Base-by-base conservation (phyloP, 768 basidiomycete species). In the Pulveroboletus ravenelii region DNA sequence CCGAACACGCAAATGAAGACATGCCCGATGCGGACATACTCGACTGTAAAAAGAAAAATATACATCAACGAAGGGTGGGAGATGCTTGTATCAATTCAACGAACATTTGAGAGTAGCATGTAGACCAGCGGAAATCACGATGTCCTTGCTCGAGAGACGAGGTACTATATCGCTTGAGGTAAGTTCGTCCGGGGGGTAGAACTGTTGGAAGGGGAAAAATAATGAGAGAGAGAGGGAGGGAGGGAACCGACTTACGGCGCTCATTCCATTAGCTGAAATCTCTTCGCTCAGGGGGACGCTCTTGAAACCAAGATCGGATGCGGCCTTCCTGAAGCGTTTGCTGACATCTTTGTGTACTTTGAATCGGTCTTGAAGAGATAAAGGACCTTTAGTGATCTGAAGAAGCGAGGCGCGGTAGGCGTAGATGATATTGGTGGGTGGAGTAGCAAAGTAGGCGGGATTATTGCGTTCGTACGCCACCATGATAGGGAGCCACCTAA, bases 401-500 rank as follows among this genome's bases (percentile, higher is more conserved):
- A 69, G 68, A 45, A 99, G 79, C 9, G 93, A 87, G n/a, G 82
- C 78, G 62, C 87, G 83, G 67, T 89, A 90, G 2, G 96, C 90
- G 67, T 92, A 89, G 62, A 98, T 82, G 58, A 99, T 81, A 72
- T 96, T 95, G 52, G 94, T 89, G 8, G 93, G 93, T 2, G 93
- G 90, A 1, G 93, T 97, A 8, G 94, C 95, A 68, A 97, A 97
- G 75, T 97, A 97, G 17, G 85, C 85, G 0, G 91, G 77, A 10
- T 71, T 71, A 52, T 89, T 89, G 51, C 72, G 70, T 72, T 97
- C 93, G 67, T 98, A 99, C 3, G 87, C 84, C 60, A 85, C 80
- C 94, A 98, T 98, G 65, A 96, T 84, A 1, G 93, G 92, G 40
- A 94, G 74, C 90, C 90, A 93, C 60, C 87, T 89, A 48, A 12